Conservation (phyloP, 768 basidiomycete species). For the Pisolithus sp. region DNA sequence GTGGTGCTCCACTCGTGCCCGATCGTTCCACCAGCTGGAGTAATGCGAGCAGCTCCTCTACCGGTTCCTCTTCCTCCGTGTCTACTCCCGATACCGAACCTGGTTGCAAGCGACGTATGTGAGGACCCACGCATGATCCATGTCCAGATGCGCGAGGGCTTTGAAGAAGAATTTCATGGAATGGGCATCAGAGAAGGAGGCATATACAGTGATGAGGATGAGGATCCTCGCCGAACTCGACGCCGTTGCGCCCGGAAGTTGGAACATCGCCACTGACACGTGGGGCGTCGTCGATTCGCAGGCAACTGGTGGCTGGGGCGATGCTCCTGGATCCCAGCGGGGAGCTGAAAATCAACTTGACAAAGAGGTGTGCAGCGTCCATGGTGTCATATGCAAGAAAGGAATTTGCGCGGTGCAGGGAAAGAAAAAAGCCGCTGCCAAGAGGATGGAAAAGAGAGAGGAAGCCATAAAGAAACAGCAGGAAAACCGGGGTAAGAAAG, state of each 20-base stretch:
- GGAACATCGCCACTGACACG: conserved; percentile 1
- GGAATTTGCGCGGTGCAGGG: conserved; percentile 32
- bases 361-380: conserved; percentile 23
- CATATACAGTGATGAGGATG: conserved; percentile 1
- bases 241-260: conserved; percentile 18
- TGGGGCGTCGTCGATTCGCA: conserved; percentile 5
- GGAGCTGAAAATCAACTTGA: conserved; percentile 4
- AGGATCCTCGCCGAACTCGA: conserved; percentile 16
- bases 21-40: conserved; percentile 10
- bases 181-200: conserved; percentile 8
- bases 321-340: conserved; percentile 17
- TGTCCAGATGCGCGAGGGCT: conserved; percentile 20
- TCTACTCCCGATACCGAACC: conserved; percentile 25
- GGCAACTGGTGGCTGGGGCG: conserved; percentile 7
- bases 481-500: conserved; percentile 18
- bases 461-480: conserved; percentile 10
- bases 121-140: conserved; percentile 18
- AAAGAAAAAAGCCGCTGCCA: conserved; percentile 15
- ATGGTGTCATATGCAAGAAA: conserved; percentile 30
- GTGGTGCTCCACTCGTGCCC: not conserved
- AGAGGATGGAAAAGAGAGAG: conserved; percentile 12
- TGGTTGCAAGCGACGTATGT: conserved; percentile 17
- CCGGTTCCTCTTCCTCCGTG: conserved; percentile 13
- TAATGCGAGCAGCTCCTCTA: conserved; percentile 18
- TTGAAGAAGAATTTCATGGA: conserved; percentile 26